A percentile compares a stretch with the other conserved stretches of the same genome.
phyloP scores from a whole-genome alignment of 352 stramenopile species.

The Globisporangium paddicum region DNA sequence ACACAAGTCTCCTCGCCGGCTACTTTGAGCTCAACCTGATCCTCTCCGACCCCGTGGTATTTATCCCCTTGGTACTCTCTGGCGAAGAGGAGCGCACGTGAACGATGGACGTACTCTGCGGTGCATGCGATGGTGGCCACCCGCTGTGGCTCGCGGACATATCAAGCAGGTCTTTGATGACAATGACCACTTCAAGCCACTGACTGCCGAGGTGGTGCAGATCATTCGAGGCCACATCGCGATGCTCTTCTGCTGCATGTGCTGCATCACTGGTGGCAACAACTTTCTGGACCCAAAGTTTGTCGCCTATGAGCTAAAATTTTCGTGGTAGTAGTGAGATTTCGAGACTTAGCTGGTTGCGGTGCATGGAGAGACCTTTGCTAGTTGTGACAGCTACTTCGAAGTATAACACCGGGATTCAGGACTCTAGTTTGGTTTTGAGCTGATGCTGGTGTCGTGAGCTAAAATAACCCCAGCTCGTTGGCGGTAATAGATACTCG shows the following conservation, averaged over 20 bases:
- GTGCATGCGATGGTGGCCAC: not conserved
- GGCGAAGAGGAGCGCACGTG: not conserved
- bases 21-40: constrained; percentile 18
- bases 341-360: too few relatives aligned
- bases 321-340: too few relatives aligned
- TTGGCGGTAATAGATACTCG: too few relatives aligned
- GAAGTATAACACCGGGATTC: too few relatives aligned
- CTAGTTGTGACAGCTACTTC: too few relatives aligned
- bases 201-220: constrained; percentile 11
- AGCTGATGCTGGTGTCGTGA: too few relatives aligned
- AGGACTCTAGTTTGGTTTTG: too few relatives aligned
- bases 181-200: not conserved
- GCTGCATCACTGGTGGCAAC: not conserved
- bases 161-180: constrained; percentile 5
- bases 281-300: not conserved
- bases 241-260: constrained; percentile 6
- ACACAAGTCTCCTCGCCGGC: not conserved
- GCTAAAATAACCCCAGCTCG: too few relatives aligned
- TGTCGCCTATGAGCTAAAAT: too few relatives aligned
- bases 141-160: constrained; percentile 7
- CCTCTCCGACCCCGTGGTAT: constrained; percentile 1
- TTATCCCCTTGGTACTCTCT: not conserved
- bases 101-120: constrained; percentile 5
- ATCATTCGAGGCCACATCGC: constrained; percentile 9
- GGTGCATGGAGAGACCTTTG: too few relatives aligned